Conservation (phyloP, 257 asterid species). For the Ligustrum vulgare region DNA sequence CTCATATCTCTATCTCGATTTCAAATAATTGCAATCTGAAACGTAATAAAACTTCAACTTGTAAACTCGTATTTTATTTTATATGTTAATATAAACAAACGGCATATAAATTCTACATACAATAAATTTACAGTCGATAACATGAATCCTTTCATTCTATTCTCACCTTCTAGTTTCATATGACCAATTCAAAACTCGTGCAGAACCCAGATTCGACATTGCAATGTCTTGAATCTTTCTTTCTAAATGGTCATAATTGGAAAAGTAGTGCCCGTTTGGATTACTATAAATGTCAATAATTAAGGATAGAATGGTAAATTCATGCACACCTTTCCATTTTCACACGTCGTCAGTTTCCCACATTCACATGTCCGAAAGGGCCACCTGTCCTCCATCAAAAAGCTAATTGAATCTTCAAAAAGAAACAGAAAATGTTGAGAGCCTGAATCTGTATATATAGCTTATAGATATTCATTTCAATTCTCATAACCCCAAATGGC, state of each 20-base stretch:
- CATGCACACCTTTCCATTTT: background rate
- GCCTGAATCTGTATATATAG: conserved; percentile 16
- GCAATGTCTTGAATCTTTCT: background rate
- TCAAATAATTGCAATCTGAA: background rate
- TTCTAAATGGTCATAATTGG: background rate
- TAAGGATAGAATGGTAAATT: background rate
- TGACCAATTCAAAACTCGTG: background rate
- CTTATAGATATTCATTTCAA: background rate
- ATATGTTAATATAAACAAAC: background rate
- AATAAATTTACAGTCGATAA: background rate
- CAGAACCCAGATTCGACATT: background rate
- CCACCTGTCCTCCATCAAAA: background rate
- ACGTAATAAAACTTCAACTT: background rate
- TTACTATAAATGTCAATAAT: background rate
- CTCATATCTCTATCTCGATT: background rate
- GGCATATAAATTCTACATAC: too few species aligned
- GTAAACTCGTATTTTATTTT: background rate
- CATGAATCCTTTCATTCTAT: too few species aligned
- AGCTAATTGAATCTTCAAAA: conserved; percentile 17
- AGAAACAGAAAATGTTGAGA: background rate
- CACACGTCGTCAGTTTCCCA: background rate
- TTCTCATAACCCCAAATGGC: conserved; percentile 39
- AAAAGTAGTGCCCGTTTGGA: background rate
- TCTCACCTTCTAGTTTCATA: background rate
- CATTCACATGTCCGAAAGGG: background rate